Evolutionary conservation across 2,329 filamentous ascomycete genomes (phyloP).

Genomic region (Rhynchosporium graminicola): DNA sequence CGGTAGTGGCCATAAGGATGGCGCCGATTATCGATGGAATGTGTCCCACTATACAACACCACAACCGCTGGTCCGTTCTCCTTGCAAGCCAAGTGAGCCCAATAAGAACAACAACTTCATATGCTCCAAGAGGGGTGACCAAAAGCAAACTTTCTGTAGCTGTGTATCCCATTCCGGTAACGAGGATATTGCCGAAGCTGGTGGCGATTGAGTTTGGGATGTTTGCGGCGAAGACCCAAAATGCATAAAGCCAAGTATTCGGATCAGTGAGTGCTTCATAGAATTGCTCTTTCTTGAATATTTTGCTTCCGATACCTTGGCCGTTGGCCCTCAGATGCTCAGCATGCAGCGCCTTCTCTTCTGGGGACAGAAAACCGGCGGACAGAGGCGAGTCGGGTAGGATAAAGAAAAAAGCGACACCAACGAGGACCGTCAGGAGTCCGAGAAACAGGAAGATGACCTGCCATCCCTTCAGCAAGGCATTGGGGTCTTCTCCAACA

Average conservation of each 20-base stretch:
- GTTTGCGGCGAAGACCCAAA: slow-evolving; percentile 52
- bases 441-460: slow-evolving; percentile 23
- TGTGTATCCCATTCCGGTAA: slow-evolving; percentile 37
- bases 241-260: slow-evolving; percentile 39
- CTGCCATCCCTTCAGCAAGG: slow-evolving; percentile 19
- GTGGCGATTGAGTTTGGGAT: slow-evolving; percentile 56
- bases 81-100: slow-evolving; percentile 20
- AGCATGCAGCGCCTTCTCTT: slow-evolving; percentile 44
- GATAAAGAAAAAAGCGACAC: slow-evolving; percentile 31
- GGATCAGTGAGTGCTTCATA: slow-evolving; percentile 46
- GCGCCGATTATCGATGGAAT: slow-evolving; percentile 22
- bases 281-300: slow-evolving; percentile 51
- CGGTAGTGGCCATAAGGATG: slow-evolving; percentile 24
- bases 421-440: slow-evolving; percentile 9
- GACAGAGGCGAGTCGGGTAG: slow-evolving; percentile 27
- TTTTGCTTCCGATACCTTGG: slow-evolving; percentile 52
- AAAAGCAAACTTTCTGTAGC: slow-evolving; percentile 17
- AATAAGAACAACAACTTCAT: slow-evolving; percentile 25
- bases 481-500: slow-evolving; percentile 15
- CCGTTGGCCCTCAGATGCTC: slow-evolving; percentile 18
- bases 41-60: slow-evolving; percentile 11
- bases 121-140: slow-evolving; percentile 21
- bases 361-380: slow-evolving; percentile 46
- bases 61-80: slow-evolving; percentile 14
- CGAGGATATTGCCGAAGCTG: slow-evolving; percentile 46